These are phyloP conservation scores for Sextonia rubra DNA, from an alignment of 164 flowering plant species.

Conservation along the genomic window DNA sequence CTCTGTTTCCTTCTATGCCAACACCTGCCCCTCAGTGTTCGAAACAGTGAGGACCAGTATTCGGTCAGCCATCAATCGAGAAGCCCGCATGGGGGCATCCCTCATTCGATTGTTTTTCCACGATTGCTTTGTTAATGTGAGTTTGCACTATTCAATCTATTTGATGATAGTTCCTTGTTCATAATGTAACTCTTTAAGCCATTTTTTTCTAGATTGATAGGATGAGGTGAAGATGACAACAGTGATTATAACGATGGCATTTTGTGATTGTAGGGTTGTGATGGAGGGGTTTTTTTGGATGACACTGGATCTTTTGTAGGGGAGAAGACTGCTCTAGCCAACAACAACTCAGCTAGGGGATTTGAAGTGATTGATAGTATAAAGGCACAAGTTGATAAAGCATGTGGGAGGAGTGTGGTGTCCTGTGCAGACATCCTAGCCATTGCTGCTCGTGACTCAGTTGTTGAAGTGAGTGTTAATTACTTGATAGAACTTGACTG, in stretches of 20 bases:
- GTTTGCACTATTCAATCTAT: background rate
- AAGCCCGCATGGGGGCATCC: slow-evolving; percentile 38
- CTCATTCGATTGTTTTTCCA: slow-evolving; percentile 39
- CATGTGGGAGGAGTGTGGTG: slow-evolving; percentile 22
- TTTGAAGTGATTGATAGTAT: slow-evolving; percentile 17
- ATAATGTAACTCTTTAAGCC: too few species aligned
- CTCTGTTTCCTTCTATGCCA: slow-evolving; percentile 22
- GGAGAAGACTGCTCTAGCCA: slow-evolving; percentile 11
- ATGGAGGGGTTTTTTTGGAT: slow-evolving; percentile 17
- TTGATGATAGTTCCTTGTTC: background rate
- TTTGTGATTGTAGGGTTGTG: slow-evolving; percentile 20
- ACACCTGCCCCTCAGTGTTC: slow-evolving; percentile 31
- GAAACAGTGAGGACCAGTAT: slow-evolving; percentile 23
- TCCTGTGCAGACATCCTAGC: slow-evolving; percentile 32
- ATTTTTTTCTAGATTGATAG: background rate
- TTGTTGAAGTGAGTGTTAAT: slow-evolving; percentile 20
- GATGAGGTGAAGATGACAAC: background rate
- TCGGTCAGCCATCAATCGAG: slow-evolving; percentile 19
- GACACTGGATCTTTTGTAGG: slow-evolving; percentile 15
- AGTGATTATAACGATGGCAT: background rate
- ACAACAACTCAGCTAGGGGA: slow-evolving; percentile 16
- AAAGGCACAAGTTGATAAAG: slow-evolving; percentile 23
- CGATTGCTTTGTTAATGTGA: slow-evolving; percentile 36
- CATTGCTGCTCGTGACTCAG: slow-evolving; percentile 27
- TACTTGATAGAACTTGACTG: background rate